Base-by-base conservation (phyloP, 2,329 filamentous ascomycete genomes). In the Remersonia thermophila region DNA sequence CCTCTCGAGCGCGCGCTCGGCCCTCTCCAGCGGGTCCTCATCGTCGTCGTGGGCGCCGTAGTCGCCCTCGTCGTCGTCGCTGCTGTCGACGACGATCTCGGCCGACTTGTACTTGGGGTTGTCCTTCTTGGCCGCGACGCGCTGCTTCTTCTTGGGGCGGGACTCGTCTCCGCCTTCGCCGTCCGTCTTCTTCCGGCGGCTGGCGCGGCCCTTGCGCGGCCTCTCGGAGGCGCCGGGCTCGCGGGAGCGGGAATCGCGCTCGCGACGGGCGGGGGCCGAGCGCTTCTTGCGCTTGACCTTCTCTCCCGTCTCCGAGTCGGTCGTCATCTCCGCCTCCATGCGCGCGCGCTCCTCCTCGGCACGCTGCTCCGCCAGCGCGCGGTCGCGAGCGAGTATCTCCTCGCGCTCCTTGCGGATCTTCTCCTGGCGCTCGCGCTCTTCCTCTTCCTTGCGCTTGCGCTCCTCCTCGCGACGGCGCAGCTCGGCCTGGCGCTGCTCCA, bases 341-440 rank as follows among this genome's bases (percentile, higher is more conserved):
- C 75, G 68, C 28, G 65, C 64, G 39, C 69, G 67, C 40, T 89
- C 82, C 47, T 86, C 81, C 46, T 82, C 80, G 1, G 70, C 66
- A 23, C 83, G 73, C 51, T 76, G 67, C 48, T 80, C 77, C 16
- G 84, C 83, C 32, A 84, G 65, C 45, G 74, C 69, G 36, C 83
- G 71, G 52, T 93, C 80, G 30, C 77, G 72, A 40, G 86, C 83
- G 13, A 78, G 69, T 53, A 96, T 87, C 49, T 73, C 75, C 47
- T 83, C 77, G 41, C 89, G 78, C 56, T 96, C 87, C 53, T 84
- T 83, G n/a, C 77, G 73, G 45, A 96, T 80, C 61, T 84, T 83
- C 42, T 80, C 76, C 49, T 84, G 80, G 37, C 78, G 71, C 54
- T 89, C 83, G 23, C 71, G 70, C 47, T 86, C 81, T 37, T 69